phyloP scores from a whole-genome alignment of 176 grass and related monocot genomes.

The Oryza coarctata region DNA sequence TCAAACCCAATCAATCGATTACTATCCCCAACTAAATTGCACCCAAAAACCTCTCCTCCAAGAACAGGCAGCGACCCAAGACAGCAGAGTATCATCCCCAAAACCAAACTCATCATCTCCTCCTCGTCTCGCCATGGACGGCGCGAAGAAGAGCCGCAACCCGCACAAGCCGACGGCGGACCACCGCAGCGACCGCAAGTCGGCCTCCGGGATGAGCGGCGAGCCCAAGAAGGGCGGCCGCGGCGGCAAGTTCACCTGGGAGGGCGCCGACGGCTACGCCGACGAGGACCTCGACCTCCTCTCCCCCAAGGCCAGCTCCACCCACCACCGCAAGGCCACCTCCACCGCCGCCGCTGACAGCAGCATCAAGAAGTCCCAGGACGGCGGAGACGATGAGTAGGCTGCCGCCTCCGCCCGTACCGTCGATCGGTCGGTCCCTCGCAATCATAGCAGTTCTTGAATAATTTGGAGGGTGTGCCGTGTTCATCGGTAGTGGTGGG shows the following conservation, averaged over 20 bases:
- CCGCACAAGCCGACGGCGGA: conserved; percentile 22
- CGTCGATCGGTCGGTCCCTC: not conserved
- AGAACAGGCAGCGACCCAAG: not conserved
- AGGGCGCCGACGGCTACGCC: conserved; percentile 48
- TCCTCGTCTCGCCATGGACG: conserved; percentile 43
- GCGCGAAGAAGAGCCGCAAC: conserved; percentile 55
- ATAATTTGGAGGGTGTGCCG: conserved; percentile 14
- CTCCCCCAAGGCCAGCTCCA: not conserved
- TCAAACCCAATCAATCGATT: not conserved
- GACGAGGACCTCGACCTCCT: conserved; percentile 51
- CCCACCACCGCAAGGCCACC: not conserved
- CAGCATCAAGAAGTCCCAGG: conserved; percentile 18
- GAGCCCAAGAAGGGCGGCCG: conserved; percentile 89
- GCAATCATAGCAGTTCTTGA: not conserved
- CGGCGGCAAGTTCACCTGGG: conserved; percentile 98
- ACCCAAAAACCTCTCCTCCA: not conserved
- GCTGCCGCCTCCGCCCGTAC: not conserved
- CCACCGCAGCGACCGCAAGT: conserved; percentile 72
- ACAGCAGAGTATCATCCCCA: not conserved
- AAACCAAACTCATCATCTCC: not conserved
- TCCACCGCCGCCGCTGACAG: not conserved
- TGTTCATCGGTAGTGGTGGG: conserved; percentile 10
- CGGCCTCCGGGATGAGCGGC: conserved; percentile 70
- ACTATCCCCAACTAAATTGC: not conserved
- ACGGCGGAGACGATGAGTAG: not conserved